Base-by-base conservation (phyloP, 2,329 filamentous ascomycete species). In the Thelonectria discophora region DNA sequence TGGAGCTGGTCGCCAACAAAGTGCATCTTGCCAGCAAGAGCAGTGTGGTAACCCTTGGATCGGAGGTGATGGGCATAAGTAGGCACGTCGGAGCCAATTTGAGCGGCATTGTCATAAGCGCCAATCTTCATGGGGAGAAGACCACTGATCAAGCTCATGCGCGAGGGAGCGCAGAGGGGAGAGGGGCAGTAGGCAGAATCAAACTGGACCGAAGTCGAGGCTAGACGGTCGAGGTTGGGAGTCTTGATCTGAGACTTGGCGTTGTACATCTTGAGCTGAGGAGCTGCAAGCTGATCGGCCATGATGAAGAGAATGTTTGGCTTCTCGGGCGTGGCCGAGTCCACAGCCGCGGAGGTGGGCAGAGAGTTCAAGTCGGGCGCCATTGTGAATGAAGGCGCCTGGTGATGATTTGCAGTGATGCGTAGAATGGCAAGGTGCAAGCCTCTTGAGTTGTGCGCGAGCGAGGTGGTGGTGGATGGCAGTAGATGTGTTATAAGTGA, bases 1-100 rank as follows among this genome's bases (percentile, higher is more conserved):
- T 97, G 94, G 62, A 97, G 84, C 79, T 97, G 94, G 75, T 97
- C 94, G 34, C 94, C 94, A 56, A 96, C 91, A 75, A 97, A 97
- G 79, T 97, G 94, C 94, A 97, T 97, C 84, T 97, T 97, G 65
- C 94, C 94, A 5, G 94, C 93, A 69, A 97, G 82, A 6, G 90
- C 91, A 12, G 94, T 97, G 78, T 97, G 92, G 73, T 97, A 97
- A 55, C 92, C 93, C 71, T 90, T 88, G 43, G 87, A 84, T 51
- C 94, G 90, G 56, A 97, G 82, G 78, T 97, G 97, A 77, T 97
- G 94, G 9, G 94, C 93, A 74, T 96, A 97, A 1, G 94, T 97
- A 13, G 93, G 94, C 30, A 92, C 87, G 70, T 97, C 93, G 58
- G 92, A 92, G 58, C 87, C 84, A 71, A 97, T 89, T 68, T 93